Base-by-base conservation (phyloP, 2,329 filamentous ascomycete genomes). In the Achaetomium macrosporum region DNA sequence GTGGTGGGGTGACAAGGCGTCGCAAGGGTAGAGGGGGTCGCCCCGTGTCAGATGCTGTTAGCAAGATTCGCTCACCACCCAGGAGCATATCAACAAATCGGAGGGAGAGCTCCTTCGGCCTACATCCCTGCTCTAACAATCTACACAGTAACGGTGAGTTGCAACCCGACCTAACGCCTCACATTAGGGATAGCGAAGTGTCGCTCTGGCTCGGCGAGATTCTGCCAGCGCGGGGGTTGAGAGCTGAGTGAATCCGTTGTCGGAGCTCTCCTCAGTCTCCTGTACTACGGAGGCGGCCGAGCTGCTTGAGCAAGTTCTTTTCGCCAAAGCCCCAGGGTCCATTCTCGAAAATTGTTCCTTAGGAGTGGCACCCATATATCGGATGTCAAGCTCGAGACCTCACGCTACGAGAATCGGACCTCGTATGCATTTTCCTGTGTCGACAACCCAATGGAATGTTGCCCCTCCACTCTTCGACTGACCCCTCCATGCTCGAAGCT, bases 1-100 rank as follows among this genome's bases (percentile, higher is more conserved):
- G 56, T 53, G 59, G 61, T 63, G 59, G 61, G 60, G 61, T 63
- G 60, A 60, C 57, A 52, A 50, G 44, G 35, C 40, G 25, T 35
- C 29, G 51, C 53, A 45, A 48, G 55, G 47, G 25, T 25, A 25
- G 25, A 7, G 25, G 25, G 25, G 25, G 7, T 25, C 7, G 4
- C 54, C 55, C n/a, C 31, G 35, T 54, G 54, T 57, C 59, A 61
- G 50, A 55, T 51, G 45, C 35, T 51, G 53, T 51, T 57, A 59
- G n/a, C 13, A 35, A 50, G 53, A 33, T 19, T 37, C 42, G 31
- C 42, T 33, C 36, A 42, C 44, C 54, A 51, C 47, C 33, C 47
- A 33, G n/a, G 13, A 33, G 17, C 17, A 51, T 19, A 46, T 47
- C 39, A 51, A 43, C 52, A 54, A 47, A 51, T 54, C 51, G 49